Conservation (phyloP, 345 rosid genomes). For the Microcos paniculata region DNA sequence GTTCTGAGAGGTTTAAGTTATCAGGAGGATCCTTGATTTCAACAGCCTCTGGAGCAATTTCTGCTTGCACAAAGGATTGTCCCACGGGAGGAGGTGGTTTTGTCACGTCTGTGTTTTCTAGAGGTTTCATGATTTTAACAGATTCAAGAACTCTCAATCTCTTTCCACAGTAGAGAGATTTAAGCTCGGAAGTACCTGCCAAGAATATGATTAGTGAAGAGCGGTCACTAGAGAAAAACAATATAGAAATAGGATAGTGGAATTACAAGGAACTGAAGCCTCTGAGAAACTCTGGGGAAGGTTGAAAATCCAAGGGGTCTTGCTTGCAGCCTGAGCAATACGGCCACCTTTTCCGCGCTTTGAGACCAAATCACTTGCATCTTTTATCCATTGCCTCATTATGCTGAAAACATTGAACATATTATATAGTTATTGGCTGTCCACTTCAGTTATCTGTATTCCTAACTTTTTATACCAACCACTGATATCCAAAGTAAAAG, state of each 20-base stretch:
- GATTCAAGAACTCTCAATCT: conserved; percentile 23
- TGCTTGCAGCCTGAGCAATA: conserved; percentile 45
- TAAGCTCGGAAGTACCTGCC: conserved; percentile 59
- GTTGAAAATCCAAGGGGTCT: conserved; percentile 33
- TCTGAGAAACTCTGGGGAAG: conserved; percentile 38
- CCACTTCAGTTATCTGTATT: neutral
- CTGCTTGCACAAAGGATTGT: conserved; percentile 19
- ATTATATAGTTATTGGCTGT: neutral
- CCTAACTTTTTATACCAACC: neutral
- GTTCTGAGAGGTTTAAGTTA: conserved; percentile 8
- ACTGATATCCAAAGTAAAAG: neutral
- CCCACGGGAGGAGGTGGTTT: conserved; percentile 11
- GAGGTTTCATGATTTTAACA: conserved; percentile 16
- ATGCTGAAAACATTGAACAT: conserved; percentile 43
- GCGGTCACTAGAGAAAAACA: neutral
- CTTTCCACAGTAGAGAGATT: conserved; percentile 35
- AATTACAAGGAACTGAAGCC: conserved; percentile 69
- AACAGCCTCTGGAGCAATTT: neutral
- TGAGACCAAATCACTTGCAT: conserved; percentile 58
- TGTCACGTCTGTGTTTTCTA: conserved; percentile 14
- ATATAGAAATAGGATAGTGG: neutral
- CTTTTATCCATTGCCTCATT: conserved; percentile 47
- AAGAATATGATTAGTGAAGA: conserved; percentile 29
- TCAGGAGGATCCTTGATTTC: neutral
- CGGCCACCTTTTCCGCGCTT: conserved; percentile 48